These are phyloP conservation scores for Colletotrichum eleusines DNA, from an alignment of 2,329 filamentous ascomycete species.

Conservation along the genomic window DNA sequence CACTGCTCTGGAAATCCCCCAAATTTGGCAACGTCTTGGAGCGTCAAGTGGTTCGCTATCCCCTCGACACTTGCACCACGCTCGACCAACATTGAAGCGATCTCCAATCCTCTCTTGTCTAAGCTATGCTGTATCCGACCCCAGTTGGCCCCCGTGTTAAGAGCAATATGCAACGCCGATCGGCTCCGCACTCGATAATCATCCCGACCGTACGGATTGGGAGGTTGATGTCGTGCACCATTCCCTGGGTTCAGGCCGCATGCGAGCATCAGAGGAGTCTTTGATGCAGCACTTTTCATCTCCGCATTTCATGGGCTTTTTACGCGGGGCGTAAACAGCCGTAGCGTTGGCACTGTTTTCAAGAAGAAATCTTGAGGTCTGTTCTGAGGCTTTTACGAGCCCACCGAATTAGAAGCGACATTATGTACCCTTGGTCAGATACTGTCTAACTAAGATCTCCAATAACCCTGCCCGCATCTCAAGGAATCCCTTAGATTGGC, in stretches of 20 bases:
- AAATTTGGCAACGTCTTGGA: background rate
- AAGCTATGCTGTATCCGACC: fast-evolving
- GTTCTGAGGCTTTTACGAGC: too few relatives aligned
- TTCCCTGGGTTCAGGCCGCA: background rate
- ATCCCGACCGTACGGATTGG: background rate
- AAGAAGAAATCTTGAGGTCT: background rate
- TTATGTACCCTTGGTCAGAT: too few relatives aligned
- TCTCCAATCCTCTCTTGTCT: background rate
- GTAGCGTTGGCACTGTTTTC: background rate
- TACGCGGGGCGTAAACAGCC: fast-evolving
- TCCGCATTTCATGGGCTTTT: too few relatives aligned
- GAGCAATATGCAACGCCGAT: background rate
- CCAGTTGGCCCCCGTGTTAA: background rate
- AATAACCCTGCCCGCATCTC: background rate
- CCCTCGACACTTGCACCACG: background rate
- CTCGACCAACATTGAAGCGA: background rate
- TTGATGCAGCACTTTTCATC: background rate
- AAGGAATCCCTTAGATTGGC: background rate
- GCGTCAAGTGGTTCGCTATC: background rate
- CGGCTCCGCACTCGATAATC: background rate
- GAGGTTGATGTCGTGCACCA: background rate
- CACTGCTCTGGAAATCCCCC: background rate
- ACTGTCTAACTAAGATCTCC: background rate
- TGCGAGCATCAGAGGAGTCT: background rate
- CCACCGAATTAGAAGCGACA: too few relatives aligned